These are phyloP conservation scores for Gastrolobium villosum DNA, from an alignment of 306 rosid species.

Conservation along the genomic window DNA sequence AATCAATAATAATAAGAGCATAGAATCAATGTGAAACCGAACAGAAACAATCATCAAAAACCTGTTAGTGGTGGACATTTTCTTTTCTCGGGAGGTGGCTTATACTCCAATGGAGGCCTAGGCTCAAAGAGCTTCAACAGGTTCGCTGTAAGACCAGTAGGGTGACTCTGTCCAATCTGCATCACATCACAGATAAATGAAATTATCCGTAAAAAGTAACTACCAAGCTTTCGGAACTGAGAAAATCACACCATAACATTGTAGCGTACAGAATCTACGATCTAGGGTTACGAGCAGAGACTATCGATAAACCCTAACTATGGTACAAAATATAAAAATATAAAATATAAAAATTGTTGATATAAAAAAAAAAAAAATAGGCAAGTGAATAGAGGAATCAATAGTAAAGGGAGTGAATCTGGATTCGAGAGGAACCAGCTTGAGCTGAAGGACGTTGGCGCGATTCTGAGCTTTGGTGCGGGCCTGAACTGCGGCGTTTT, in stretches of 20 bases:
- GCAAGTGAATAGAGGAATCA: neutral
- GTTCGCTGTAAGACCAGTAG: constrained; percentile 92
- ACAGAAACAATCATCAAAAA: constrained; percentile 31
- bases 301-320: constrained; percentile 52
- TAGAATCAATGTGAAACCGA: constrained; percentile 5
- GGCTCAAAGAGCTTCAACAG: constrained; percentile 98
- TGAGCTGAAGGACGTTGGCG: constrained; percentile 96
- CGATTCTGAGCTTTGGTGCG: constrained; percentile 98
- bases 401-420: neutral
- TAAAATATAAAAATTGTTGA: neutral
- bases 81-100: constrained; percentile 96
- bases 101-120: constrained; percentile 91
- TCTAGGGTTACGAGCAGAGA: constrained; percentile 22
- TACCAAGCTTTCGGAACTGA: neutral
- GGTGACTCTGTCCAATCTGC: constrained; percentile 99
- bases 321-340: too few relatives aligned
- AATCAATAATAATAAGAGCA: neutral
- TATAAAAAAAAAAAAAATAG: neutral
- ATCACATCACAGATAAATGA: constrained; percentile 32
- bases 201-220: neutral
- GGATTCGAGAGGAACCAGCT: constrained; percentile 61
- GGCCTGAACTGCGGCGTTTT: constrained; percentile 99
- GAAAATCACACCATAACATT: neutral
- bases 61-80: constrained; percentile 94
- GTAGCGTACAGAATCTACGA: neutral